Evolutionary conservation across 148 eudicot genomes (phyloP).

Genomic region (Rhododendron henanense): DNA sequence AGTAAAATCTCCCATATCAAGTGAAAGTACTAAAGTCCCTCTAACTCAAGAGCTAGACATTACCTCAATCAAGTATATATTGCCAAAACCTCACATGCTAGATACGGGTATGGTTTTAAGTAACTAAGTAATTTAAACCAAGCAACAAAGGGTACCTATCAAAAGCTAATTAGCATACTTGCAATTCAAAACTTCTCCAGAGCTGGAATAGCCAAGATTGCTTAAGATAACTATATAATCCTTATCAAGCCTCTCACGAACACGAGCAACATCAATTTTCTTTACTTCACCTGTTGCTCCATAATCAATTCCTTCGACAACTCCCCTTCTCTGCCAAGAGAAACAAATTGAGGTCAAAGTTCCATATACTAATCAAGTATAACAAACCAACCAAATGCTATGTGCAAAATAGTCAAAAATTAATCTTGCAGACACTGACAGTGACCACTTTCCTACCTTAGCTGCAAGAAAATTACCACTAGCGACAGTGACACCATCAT

Average conservation of each 20-base stretch:
- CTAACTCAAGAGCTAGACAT: not conserved
- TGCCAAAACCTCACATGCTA: not conserved
- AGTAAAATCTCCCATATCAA: not conserved
- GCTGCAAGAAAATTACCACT: constrained; percentile 97
- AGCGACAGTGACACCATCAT: constrained; percentile 92
- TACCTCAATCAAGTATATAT: not conserved
- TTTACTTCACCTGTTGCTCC: constrained; percentile 95
- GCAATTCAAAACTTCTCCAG: constrained; percentile 95
- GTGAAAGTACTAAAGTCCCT: not conserved
- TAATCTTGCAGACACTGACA: not conserved
- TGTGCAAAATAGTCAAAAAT: not conserved
- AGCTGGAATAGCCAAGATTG: constrained; percentile 95
- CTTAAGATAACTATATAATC: constrained; percentile 77
- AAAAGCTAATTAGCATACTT: constrained; percentile 71
- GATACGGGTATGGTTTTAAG: not conserved
- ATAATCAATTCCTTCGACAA: constrained; percentile 88
- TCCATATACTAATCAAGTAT: not conserved
- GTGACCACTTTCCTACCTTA: constrained; percentile 46
- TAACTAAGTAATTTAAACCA: not conserved
- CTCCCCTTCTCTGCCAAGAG: constrained; percentile 71
- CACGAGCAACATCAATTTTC: constrained; percentile 80
- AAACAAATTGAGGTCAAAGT: not conserved
- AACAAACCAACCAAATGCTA: not conserved
- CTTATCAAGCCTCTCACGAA: constrained; percentile 88
- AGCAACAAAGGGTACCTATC: constrained; percentile 33